Evolutionary conservation across 495 filamentous ascomycete genomes (phyloP), one percentile per base, ranked within the genome.

Genomic region (Talaromyces stipitatus): DNA sequence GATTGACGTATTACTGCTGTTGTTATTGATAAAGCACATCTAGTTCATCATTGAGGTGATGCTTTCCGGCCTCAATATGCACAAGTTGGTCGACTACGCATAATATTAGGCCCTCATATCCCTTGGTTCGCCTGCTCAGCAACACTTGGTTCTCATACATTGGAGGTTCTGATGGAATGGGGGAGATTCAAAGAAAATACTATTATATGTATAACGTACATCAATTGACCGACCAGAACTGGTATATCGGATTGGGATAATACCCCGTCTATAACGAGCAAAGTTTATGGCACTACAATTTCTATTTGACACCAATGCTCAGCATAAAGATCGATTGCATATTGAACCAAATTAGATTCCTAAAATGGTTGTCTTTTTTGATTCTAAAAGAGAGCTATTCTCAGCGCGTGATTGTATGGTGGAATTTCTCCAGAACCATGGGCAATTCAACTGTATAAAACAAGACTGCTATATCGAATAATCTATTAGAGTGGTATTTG

Each of bases 21-120:
- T 32, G 12, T 54, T 32, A 32, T 54, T 29, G 50, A 54, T 32
- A 24, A 54, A 32, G 50, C 50, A 29, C 50, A 32, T 32, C 50
- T 54, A 8, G 22, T 54, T 9, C 23, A 10, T 27, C 50, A 29
- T 29, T 54, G 50, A 24, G 50, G 50, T 7, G 28, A 18, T 32
- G 29, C 11, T 29, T 54, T 54, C 50, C 16, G 28, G 11, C 22
- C 47, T 14, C 20, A 50, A 14, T 50, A 50, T 50, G 47, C 47
- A 18, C 47, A 27, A 6, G 20, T 50, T 27, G 28, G 22, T 11
- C 3, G 11, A 24, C 47, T 50, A 14, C 22, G 47, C 47, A 50
- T 22, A 22, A 50, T 50, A 20, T 26, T 50, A 20, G n/a, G 47
- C 22, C 47, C 22, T 50, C 14, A 50, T n/a, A 24, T 50, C 47